Conservation (phyloP, 768 basidiomycete genomes). For the Leccinum rimulosum region DNA sequence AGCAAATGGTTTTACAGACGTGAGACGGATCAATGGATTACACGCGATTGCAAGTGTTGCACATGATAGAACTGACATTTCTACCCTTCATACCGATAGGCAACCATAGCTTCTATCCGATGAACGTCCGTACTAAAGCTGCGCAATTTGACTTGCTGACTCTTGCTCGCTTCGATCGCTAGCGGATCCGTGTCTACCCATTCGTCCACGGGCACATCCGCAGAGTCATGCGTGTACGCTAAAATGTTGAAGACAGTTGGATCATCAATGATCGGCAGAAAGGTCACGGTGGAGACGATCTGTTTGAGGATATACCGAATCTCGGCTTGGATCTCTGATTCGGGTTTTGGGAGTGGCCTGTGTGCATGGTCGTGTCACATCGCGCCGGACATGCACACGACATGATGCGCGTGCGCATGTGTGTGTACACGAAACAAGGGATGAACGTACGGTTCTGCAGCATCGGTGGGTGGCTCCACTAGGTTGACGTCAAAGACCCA, state of each 20-base stretch:
- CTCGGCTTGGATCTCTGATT: conserved; percentile 92
- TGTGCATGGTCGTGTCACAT: conserved; percentile 34
- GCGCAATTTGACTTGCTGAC: conserved; percentile 90
- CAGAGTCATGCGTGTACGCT: conserved; percentile 90
- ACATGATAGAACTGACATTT: not conserved
- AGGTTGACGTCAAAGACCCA: conserved; percentile 98
- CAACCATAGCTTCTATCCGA: conserved; percentile 96
- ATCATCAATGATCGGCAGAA: conserved; percentile 93
- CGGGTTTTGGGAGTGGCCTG: conserved; percentile 64
- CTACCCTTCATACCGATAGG: conserved; percentile 89
- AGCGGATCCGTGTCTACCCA: conserved; percentile 96
- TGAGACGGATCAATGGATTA: not conserved
- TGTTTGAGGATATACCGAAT: conserved; percentile 98
- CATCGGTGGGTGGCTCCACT: conserved; percentile 58
- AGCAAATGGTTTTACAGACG: not conserved
- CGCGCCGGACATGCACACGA: conserved; percentile 57
- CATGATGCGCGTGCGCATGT: not conserved
- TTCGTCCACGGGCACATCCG: conserved; percentile 87
- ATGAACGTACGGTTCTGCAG: conserved; percentile 47
- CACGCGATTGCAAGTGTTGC: not conserved
- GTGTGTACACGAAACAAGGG: not conserved
- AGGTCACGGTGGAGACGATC: conserved; percentile 95
- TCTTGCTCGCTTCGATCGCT: conserved; percentile 90
- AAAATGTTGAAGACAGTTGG: conserved; percentile 97
- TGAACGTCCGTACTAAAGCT: conserved; percentile 99